Evolutionary conservation across 1,284 basidiomycete genomes (phyloP), one percentile per base, ranked within the genome.

Genomic region (Malassezia psittaci): DNA sequence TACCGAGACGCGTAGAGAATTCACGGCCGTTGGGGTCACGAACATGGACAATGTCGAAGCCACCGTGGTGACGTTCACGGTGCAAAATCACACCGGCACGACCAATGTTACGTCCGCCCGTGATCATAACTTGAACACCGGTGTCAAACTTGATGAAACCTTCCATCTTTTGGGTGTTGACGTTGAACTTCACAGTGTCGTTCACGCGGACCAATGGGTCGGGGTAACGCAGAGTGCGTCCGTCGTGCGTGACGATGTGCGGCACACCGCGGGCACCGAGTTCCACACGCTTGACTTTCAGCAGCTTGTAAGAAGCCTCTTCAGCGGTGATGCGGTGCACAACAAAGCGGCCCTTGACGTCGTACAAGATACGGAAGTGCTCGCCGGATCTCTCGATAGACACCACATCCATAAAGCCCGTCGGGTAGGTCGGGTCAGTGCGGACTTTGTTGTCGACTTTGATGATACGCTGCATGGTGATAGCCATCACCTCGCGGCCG

Each of bases 101-200:
- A 75, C 94, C 93, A 89, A 94, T 94, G 86, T 96, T 98, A 78
- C 93, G 90, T 71, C 93, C 93, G 77, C 93, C 93, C 64, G 94
- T 98, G 80, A 94, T 84, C 83, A 94, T 90, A 77, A 89, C 90
- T 66, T 94, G 85, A 81, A 94, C 94, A 68, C 93, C 93, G 59
- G 88, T 89, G 78, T 98, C 94, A 76, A 98, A 98, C 78, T 89
- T 86, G 78, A 94, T 84, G 77, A 84, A 88, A 76, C 93, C 91
- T 68, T 82, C 83, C 76, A 99, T 90, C 82, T 96, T 96, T 80
- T 84, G 83, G 78, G 90, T 85, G 76, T 88, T 85, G 63, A 99
- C 81, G 80, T 96, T 93, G 77, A 88, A 96, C 79, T 90, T 94
- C 79, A 98, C 83, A 51, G 91, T 90, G 81, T 98, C 93, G 82